Conservation (phyloP, 139 green algal species). For the Micractinium conductrix region DNA sequence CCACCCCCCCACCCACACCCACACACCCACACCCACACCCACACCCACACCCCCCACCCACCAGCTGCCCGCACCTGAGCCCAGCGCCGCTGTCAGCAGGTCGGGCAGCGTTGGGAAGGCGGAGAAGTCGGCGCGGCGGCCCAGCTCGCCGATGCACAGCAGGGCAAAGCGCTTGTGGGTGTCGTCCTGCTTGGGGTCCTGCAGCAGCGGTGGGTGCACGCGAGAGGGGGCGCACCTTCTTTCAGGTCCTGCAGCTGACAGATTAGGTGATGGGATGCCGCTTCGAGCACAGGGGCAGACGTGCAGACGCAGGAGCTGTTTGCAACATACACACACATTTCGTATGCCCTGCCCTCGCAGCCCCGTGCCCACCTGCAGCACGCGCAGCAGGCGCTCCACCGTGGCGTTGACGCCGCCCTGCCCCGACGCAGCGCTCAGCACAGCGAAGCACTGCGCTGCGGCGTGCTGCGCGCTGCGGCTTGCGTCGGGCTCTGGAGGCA, state of each 20-base stretch:
- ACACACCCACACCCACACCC: no score
- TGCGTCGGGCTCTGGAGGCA: constrained; percentile 47
- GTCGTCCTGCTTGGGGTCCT: constrained; percentile 9
- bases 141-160: constrained; percentile 90
- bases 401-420: constrained; percentile 38
- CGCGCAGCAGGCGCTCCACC: constrained; percentile 54
- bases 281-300: no score
- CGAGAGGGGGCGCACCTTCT: background rate
- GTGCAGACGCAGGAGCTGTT: no score
- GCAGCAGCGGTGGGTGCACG: no score
- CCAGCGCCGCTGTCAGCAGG: constrained; percentile 49
- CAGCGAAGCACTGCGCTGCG: constrained; percentile 82
- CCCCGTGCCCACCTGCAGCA: constrained; percentile 32
- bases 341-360: background rate
- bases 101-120: constrained; percentile 51
- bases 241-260: background rate
- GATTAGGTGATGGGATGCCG: background rate
- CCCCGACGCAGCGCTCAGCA: constrained; percentile 66
- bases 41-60: background rate
- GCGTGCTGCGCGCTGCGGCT: constrained; percentile 54
- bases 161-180: constrained; percentile 77
- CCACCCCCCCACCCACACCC: no score
- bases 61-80: constrained; percentile 6
- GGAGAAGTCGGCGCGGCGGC: constrained; percentile 73
- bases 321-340: background rate